Evolutionary conservation across 1,284 basidiomycete species (phyloP), one percentile per base, ranked within the genome.

Genomic region (Apiotrichum montevideense): DNA sequence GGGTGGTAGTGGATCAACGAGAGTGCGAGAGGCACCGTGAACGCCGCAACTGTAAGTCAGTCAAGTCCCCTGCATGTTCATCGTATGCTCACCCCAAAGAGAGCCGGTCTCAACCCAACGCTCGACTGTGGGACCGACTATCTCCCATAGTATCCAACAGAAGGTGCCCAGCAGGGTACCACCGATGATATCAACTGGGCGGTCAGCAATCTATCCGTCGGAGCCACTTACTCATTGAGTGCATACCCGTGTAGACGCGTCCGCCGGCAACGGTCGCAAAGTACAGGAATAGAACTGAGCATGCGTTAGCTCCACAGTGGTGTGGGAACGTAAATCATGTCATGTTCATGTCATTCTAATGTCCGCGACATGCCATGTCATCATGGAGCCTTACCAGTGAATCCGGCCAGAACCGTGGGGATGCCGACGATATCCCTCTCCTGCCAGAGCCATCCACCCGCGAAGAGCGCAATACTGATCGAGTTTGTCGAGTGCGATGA

Each of bases 401-500:
- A 68, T 37, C 67, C 68, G 1, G 55, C 8, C 1, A 60, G 14
- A 2, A 72, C 51, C 0, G 11, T 29, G 1, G 45, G 6, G 11
- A 32, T 34, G 6, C 69, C 68, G 2, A 70, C 37, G 1, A 13
- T 35, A 2, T 63, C 61, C n/a, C 67, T 54, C 8, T 49, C 35
- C 42, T 68, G 59, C 54, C 56, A 71, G 15, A 73, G 51, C 68
- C 70, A 70, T 50, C 66, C 57, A 4, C 57, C 70, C 10, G 89
- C 78, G 72, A 87, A 88, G 4, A 95, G 80, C 0, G 90, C 91
- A 62, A 95, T 89, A 40, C 90, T 91, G 54, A 93, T 83, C 49
- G 85, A 84, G 72, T 95, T 97, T 1, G 94, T 92, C 2, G 91
- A 90, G 71, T 98, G 95, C 0, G 94, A 97, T 0, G 93, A 97